Evolutionary conservation across 352 stramenopile species (phyloP).

Genomic region (Peronospora destructor): DNA sequence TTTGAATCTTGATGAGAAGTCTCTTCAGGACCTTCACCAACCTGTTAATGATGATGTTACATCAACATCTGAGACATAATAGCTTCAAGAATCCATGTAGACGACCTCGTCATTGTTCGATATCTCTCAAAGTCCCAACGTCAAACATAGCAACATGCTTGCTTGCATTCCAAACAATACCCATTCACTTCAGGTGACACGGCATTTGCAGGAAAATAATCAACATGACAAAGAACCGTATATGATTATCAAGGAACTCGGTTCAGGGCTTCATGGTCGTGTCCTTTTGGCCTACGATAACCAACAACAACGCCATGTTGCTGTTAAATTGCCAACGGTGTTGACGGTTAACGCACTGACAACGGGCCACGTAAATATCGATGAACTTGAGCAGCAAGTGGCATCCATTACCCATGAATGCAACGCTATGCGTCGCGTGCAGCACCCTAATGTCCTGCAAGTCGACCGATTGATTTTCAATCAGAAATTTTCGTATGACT

Average conservation of each 20-base stretch:
- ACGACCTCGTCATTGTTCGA: constrained; percentile 11
- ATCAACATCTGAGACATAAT: constrained; percentile 10
- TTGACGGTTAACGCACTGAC: constrained; percentile 20
- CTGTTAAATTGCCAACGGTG: constrained; percentile 64
- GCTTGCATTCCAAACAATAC: constrained; percentile 18
- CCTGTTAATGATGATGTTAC: constrained; percentile 14
- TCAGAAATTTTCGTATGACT: constrained; percentile 37
- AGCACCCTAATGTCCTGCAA: constrained; percentile 53
- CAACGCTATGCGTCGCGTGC: constrained; percentile 45
- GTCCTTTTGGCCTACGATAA: constrained; percentile 57
- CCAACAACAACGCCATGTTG: constrained; percentile 38
- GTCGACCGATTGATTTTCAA: constrained; percentile 37
- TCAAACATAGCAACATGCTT: constrained; percentile 14
- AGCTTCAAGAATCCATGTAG: background rate
- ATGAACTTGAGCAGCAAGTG: constrained; percentile 55
- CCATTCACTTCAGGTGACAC: constrained; percentile 1
- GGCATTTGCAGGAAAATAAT: constrained; percentile 1
- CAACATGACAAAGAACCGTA: constrained; percentile 27
- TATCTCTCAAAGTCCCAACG: constrained; percentile 3
- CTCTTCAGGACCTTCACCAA: constrained; percentile 15
- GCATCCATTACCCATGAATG: constrained; percentile 56
- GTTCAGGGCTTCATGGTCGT: constrained; percentile 53
- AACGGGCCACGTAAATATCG: constrained; percentile 21
- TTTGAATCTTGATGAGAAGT: constrained; percentile 8
- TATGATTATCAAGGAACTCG: constrained; percentile 55